Evolutionary conservation across 352 stramenopile genomes (phyloP), one percentile per base, ranked within the genome.

Genomic region (Globisporangium apiculatum): DNA sequence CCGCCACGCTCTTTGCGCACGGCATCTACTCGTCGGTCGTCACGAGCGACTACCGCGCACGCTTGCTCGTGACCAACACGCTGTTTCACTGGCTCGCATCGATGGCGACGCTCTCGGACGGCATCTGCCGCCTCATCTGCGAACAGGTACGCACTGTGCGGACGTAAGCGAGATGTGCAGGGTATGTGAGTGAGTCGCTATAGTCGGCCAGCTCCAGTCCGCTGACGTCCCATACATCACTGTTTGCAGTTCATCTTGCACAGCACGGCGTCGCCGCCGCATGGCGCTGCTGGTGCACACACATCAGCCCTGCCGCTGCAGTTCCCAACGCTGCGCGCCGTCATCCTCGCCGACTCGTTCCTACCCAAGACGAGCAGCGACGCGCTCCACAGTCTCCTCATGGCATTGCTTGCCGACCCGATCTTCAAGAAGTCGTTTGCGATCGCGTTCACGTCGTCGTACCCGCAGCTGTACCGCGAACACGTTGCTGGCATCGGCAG

Each of bases 351-450:
- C 14, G 86, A 97, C 56, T 78, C 83, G 7, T 89, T 89, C 51
- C 63, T 97, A 18, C 83, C 87, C 8, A 90, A 91, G 65, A 75
- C 72, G 38, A 79, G 74, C 53, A 93, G 75, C 51, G 73, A 88
- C 42, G 75, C 86, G 14, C 73, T 97, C 15, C 90, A 99, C 73
- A 95, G 93, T 42, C 70, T 99, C 0, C 76, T 98, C 15, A 95
- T 99, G 68, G 94, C 94, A 11, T 73, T 99, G 17, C 83, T 99
- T 42, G 94, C 96, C 12, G 95, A 99, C 55, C 92, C 94, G 9
- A 75, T 93, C 5, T 99, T 99, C 71, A 99, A 99, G 69, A 83
- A 91, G 61, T 76, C 87, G n/a, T 89, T 99, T 59, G 95, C 94
- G 8, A 90, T 95, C 41, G 91, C 93, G 8, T 99, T 98, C 72